Percentiles rank a stretch among this genome's conserved stretches.
These are phyloP conservation scores for Phytophthora idaei DNA, from an alignment of 352 stramenopile genomes.

Conservation along the genomic window DNA sequence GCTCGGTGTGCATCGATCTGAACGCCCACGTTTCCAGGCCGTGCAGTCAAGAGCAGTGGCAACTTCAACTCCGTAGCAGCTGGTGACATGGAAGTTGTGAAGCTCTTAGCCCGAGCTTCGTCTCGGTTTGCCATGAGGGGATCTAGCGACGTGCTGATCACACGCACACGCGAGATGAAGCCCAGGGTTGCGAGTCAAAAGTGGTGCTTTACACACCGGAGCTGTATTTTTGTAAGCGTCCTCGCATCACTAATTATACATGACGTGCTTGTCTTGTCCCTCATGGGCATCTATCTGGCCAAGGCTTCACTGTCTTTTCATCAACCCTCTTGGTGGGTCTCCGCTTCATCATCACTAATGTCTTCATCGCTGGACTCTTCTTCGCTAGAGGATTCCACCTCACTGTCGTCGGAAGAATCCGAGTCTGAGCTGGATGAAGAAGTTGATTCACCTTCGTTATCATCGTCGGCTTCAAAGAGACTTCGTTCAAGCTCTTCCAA, in stretches of 20 bases:
- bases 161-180: not conserved
- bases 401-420: slow-evolving; percentile 36
- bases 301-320: slow-evolving; percentile 6
- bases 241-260: slow-evolving; percentile 44
- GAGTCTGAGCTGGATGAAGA: slow-evolving; percentile 31
- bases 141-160: not conserved
- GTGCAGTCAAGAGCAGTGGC: slow-evolving; percentile 55
- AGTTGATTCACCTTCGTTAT: slow-evolving; percentile 24
- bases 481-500: slow-evolving; percentile 76
- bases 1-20: slow-evolving; percentile 76
- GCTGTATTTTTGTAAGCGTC: slow-evolving; percentile 37
- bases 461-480: slow-evolving; percentile 47
- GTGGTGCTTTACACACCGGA: slow-evolving; percentile 13
- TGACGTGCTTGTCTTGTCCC: slow-evolving; percentile 8
- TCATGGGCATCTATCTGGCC: slow-evolving; percentile 12
- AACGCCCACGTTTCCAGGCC: slow-evolving; percentile 75
- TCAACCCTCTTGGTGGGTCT: not conserved
- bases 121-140: slow-evolving; percentile 28
- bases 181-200: slow-evolving; percentile 14
- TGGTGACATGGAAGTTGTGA: slow-evolving; percentile 12
- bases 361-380: slow-evolving; percentile 32
- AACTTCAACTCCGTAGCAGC: slow-evolving; percentile 33
- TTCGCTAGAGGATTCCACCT: slow-evolving; percentile 36
- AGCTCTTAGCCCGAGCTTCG: slow-evolving; percentile 18
- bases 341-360: slow-evolving; percentile 7